Percentiles rank a stretch among this genome's conserved stretches.
phyloP scores from a whole-genome alignment of 192 early-diverging fungal species.

The Dissophora ornata region DNA sequence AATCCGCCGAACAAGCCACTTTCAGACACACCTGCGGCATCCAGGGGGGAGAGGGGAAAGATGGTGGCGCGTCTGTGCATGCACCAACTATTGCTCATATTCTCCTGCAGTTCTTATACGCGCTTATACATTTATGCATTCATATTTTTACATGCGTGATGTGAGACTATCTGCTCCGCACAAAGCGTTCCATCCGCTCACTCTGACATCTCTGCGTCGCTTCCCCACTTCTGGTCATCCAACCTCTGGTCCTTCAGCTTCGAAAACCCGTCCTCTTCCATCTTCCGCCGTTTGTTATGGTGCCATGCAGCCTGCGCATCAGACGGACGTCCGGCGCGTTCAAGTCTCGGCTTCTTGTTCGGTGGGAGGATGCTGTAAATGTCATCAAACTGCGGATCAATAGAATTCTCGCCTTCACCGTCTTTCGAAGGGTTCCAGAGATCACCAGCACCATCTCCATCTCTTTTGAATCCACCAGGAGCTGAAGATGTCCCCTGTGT shows the following conservation, averaged over 20 bases:
- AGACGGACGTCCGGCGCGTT: slow-evolving; percentile 34
- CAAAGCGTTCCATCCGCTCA: slow-evolving; percentile 10
- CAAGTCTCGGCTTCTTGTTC: slow-evolving; percentile 39
- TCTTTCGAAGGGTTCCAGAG: slow-evolving; percentile 1
- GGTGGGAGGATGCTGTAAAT: slow-evolving; percentile 49
- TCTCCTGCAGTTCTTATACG: no score
- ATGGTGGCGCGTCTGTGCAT: no score
- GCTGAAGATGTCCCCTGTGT: slow-evolving; percentile 14
- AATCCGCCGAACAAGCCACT: no score
- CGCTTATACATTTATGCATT: no score
- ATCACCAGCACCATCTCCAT: not conserved
- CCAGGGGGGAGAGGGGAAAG: no score
- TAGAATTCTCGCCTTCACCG: slow-evolving; percentile 12
- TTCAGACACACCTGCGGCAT: no score
- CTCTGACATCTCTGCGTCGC: slow-evolving; percentile 51
- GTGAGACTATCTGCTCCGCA: no score
- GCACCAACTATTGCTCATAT: no score
- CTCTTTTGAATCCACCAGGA: not conserved
- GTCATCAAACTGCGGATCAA: slow-evolving; percentile 47
- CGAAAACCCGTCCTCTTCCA: slow-evolving; percentile 15
- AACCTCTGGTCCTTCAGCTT: slow-evolving; percentile 23
- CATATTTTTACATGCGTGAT: no score
- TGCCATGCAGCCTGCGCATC: slow-evolving; percentile 43
- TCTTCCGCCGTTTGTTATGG: slow-evolving; percentile 43
- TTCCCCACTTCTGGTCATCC: slow-evolving; percentile 4